A percentile compares a stretch with the other conserved stretches of the same genome.
Evolutionary conservation across 139 green algal genomes (phyloP).

Genomic region (Mesotaenium endlicherianum): DNA sequence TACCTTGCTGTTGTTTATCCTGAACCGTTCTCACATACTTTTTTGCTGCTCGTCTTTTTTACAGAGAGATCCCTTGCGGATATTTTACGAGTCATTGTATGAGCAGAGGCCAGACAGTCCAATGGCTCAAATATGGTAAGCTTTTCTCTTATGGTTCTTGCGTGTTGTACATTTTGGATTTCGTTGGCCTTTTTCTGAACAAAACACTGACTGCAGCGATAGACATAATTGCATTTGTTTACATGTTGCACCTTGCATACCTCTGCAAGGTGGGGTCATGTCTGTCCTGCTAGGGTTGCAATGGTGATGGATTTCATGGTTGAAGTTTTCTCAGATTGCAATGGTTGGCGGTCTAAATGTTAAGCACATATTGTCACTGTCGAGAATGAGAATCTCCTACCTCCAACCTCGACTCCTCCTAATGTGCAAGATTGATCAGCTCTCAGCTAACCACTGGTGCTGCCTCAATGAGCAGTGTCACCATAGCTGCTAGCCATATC

Average conservation of each 20-base stretch:
- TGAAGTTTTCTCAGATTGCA: not conserved
- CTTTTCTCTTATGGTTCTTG: not conserved
- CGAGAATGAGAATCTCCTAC: not conserved
- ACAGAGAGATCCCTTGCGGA: not conserved
- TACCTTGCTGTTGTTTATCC: not conserved
- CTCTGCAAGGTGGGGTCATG: no score
- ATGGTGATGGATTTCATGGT: not conserved
- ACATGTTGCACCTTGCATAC: not conserved
- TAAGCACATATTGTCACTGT: conserved; percentile 21
- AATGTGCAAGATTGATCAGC: conserved; percentile 12
- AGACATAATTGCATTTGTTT: not conserved
- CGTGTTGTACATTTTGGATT: conserved; percentile 7
- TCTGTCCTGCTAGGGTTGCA: not conserved
- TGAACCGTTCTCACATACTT: not conserved
- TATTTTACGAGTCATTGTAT: conserved; percentile 22
- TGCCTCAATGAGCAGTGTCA: no score
- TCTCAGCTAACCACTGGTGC: no score
- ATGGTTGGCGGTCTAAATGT: not conserved
- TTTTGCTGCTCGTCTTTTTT: not conserved
- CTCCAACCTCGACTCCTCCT: conserved; percentile 7
- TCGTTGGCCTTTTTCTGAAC: not conserved
- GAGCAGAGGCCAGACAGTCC: not conserved
- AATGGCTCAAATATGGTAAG: conserved; percentile 16
- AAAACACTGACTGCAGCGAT: not conserved
- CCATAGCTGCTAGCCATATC: no score